phyloP scores from a whole-genome alignment of 345 rosid genomes.

The Erysimum cheiranthoides region DNA sequence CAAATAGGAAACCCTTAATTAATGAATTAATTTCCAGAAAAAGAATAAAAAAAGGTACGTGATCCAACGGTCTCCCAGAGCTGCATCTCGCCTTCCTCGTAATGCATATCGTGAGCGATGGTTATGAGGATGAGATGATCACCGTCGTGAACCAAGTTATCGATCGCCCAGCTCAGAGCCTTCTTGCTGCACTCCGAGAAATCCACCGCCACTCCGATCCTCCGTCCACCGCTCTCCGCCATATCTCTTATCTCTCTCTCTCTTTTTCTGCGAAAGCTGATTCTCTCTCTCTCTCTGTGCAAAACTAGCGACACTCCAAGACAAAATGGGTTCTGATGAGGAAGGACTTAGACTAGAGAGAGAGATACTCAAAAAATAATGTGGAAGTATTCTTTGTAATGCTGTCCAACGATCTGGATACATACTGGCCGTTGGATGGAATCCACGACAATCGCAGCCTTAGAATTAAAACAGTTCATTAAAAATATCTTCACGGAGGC shows the following conservation, averaged over 20 bases:
- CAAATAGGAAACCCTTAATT: neutral
- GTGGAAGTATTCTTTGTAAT: neutral
- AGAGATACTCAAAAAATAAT: conserved; percentile 5
- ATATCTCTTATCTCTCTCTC: conserved; percentile 40
- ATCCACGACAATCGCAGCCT: conserved; percentile 25
- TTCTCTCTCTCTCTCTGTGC: conserved; percentile 3
- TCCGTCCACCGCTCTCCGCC: conserved; percentile 58
- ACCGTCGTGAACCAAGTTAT: conserved; percentile 75
- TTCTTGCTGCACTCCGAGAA: conserved; percentile 84
- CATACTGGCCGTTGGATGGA: conserved; percentile 17
- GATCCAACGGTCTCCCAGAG: conserved; percentile 92
- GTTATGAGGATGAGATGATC: conserved; percentile 80
- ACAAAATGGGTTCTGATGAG: conserved; percentile 6
- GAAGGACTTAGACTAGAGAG: conserved; percentile 10
- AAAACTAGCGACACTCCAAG: conserved; percentile 2
- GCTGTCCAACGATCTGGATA: neutral
- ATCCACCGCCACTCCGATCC: conserved; percentile 85
- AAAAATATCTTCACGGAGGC: conserved; percentile 23
- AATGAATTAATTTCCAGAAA: neutral
- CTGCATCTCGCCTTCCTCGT: conserved; percentile 87
- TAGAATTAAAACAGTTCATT: conserved; percentile 12
- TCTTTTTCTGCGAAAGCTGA: conserved; percentile 5
- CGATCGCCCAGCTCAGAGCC: conserved; percentile 87
- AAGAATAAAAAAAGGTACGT: conserved; percentile 51
- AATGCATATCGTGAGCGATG: conserved; percentile 57